Conservation (phyloP, 768 basidiomycete genomes). For the Russula dissimulans region DNA sequence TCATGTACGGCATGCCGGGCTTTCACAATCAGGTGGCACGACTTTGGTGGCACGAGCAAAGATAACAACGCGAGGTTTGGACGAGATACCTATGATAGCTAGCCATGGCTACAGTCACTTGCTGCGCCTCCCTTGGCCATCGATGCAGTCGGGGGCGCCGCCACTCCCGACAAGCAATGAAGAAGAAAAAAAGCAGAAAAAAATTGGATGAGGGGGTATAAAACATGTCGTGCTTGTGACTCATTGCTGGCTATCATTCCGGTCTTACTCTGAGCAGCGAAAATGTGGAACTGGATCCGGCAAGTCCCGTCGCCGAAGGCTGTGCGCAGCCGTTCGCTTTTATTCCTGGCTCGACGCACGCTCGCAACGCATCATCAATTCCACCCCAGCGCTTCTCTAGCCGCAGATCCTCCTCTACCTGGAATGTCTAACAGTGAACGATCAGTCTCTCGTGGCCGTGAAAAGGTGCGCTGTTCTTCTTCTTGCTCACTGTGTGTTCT, state of each 20-base stretch:
- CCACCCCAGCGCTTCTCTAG: background rate
- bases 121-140: background rate
- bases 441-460: constrained; percentile 10
- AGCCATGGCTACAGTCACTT: background rate
- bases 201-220: background rate
- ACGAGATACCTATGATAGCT: no score
- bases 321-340: background rate
- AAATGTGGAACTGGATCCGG: background rate
- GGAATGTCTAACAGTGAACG: background rate
- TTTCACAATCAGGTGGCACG: no score
- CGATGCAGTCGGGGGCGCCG: background rate
- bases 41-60: no score
- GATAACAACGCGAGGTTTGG: no score
- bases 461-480: background rate
- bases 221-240: background rate
- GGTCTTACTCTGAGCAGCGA: background rate
- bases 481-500: background rate
- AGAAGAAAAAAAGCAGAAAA: no score
- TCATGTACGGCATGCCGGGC: background rate
- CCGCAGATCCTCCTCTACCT: background rate
- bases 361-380: background rate
- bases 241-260: no score
- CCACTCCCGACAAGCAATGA: background rate
- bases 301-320: background rate
- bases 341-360: background rate